Evolutionary conservation across 345 rosid species (phyloP).

Genomic region (Draba incana): DNA sequence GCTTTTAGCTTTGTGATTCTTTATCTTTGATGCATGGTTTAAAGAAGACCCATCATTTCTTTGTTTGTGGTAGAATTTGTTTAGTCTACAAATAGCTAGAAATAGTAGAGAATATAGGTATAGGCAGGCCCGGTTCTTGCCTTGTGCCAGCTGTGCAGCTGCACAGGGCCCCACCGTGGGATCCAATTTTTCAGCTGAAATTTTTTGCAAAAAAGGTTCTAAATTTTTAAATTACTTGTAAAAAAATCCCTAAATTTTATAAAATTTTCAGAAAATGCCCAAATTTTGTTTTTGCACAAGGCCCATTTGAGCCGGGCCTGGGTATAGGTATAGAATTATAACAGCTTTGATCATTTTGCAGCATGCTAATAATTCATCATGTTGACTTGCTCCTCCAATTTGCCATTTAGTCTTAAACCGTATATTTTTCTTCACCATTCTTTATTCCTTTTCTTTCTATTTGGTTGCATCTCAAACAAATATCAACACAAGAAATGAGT

Average conservation of each 20-base stretch:
- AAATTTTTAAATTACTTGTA: no score
- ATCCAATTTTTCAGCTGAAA: no score
- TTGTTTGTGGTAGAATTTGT: conserved; percentile 30
- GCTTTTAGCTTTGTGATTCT: no score
- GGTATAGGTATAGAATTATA: conserved; percentile 35
- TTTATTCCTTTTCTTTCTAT: conserved; percentile 23
- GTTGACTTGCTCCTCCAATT: conserved; percentile 50
- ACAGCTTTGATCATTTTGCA: conserved; percentile 38
- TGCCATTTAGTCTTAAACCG: conserved; percentile 32
- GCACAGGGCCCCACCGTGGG: no score
- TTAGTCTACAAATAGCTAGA: conserved; percentile 26
- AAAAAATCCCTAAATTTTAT: no score
- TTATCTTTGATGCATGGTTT: conserved; percentile 3
- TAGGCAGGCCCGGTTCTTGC: no score
- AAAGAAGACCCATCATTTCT: conserved; percentile 24
- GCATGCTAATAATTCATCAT: conserved; percentile 42
- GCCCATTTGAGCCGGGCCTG: no score
- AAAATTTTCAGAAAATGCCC: no score
- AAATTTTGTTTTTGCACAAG: no score
- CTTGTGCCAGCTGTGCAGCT: no score
- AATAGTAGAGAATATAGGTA: conserved; percentile 26
- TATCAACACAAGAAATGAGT: conserved; percentile 44
- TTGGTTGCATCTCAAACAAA: conserved; percentile 30
- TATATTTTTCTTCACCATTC: conserved; percentile 18
- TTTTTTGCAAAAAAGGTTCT: no score